Conservation (phyloP, 1,139 yeast genomes). For the Zygosaccharomyces pseudobailii region DNA sequence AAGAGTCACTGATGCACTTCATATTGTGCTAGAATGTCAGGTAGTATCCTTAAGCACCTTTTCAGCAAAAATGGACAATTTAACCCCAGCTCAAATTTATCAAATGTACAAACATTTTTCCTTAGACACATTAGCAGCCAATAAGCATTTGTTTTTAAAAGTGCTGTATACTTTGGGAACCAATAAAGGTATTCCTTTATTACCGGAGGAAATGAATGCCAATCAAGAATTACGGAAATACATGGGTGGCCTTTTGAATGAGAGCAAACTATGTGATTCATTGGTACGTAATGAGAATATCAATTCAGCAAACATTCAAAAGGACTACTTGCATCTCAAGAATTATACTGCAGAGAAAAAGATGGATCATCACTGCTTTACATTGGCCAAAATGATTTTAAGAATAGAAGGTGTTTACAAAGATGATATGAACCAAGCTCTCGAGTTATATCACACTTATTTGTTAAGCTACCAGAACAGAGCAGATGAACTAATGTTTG, state of each 20-base stretch:
- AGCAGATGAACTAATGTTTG: constrained; percentile 37
- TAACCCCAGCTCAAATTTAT: constrained; percentile 16
- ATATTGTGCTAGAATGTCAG: constrained; percentile 11
- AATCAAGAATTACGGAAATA: constrained; percentile 2
- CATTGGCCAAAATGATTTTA: constrained; percentile 24
- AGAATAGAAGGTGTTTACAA: constrained; percentile 40
- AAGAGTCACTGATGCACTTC: constrained; percentile 18
- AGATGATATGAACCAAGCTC: constrained; percentile 39
- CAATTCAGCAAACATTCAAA: constrained; percentile 2
- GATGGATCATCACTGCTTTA: constrained; percentile 11
- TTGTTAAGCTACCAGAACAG: constrained; percentile 38
- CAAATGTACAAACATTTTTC: constrained; percentile 12
- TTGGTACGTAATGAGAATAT: neutral
- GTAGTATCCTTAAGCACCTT: constrained; percentile 11
- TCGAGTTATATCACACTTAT: constrained; percentile 47
- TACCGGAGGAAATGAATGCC: constrained; percentile 15
- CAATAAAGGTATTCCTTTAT: constrained; percentile 6
- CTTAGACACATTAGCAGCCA: constrained; percentile 9
- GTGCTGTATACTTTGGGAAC: constrained; percentile 15
- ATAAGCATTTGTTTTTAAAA: constrained; percentile 10
- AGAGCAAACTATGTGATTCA: neutral
- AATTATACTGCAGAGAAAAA: constrained; percentile 10
- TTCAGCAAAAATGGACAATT: constrained; percentile 9
- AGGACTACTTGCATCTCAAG: constrained; percentile 11
- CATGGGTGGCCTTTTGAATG: neutral